phyloP scores from a whole-genome alignment of 352 stramenopile species.

The Aphanomyces stellatus region DNA sequence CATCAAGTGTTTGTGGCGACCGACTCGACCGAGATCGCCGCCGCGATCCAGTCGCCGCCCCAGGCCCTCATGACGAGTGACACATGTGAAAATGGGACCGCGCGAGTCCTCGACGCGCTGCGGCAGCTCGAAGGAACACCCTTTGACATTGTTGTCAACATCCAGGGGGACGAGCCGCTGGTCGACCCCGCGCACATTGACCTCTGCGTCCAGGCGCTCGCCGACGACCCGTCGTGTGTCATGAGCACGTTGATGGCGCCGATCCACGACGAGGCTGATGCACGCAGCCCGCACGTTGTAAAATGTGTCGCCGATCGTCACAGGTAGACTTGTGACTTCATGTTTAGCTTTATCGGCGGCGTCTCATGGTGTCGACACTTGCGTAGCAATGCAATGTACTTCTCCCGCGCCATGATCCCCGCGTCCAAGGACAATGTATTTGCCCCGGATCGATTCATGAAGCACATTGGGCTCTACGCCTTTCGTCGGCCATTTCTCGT shows the following conservation, averaged over 20 bases:
- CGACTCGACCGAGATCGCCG: slow-evolving; percentile 53
- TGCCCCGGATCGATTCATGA: slow-evolving; percentile 42
- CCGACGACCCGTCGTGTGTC: slow-evolving; percentile 35
- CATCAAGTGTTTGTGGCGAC: slow-evolving; percentile 72
- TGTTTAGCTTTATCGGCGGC: background rate
- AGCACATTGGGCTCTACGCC: slow-evolving; percentile 75
- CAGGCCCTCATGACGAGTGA: slow-evolving; percentile 35
- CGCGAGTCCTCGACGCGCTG: slow-evolving; percentile 64
- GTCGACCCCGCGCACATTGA: slow-evolving; percentile 76
- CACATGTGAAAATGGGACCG: slow-evolving; percentile 53
- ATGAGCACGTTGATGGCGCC: slow-evolving; percentile 75
- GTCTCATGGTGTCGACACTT: background rate
- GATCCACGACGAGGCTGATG: slow-evolving; percentile 45
- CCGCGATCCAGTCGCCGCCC: slow-evolving; percentile 22
- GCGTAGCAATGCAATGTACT: slow-evolving; percentile 71
- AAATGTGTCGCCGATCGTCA: slow-evolving; percentile 63
- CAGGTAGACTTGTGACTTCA: slow-evolving; percentile 27
- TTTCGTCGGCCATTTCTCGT: slow-evolving; percentile 67
- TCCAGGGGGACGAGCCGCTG: slow-evolving; percentile 76
- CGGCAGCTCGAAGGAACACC: slow-evolving; percentile 26
- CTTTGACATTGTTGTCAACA: slow-evolving; percentile 76
- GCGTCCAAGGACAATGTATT: slow-evolving; percentile 59
- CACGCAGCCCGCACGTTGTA: slow-evolving; percentile 53
- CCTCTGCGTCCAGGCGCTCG: slow-evolving; percentile 47
- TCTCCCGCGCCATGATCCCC: slow-evolving; percentile 72